Conservation (phyloP, 1,284 basidiomycete genomes). For the Malassezia dermatis region DNA sequence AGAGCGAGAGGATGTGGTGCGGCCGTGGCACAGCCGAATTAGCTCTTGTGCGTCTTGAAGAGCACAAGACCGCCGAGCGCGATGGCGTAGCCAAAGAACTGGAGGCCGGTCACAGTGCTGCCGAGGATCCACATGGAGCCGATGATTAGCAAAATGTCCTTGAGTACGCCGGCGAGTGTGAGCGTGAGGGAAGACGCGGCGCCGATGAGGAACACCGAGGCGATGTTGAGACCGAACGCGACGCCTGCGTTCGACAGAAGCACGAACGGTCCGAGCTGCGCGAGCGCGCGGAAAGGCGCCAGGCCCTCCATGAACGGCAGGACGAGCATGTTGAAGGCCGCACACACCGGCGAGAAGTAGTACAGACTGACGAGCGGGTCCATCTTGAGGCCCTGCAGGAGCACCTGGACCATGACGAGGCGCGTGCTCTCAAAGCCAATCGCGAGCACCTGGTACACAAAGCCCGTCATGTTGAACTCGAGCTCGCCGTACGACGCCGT, state of each 20-base stretch:
- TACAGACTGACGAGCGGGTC: conserved; percentile 88
- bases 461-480: conserved; percentile 73
- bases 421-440: conserved; percentile 72
- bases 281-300: conserved; percentile 68
- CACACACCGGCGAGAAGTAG: conserved; percentile 67
- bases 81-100: conserved; percentile 78
- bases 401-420: conserved; percentile 89
- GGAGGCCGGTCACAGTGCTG: conserved; percentile 65
- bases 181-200: conserved; percentile 76
- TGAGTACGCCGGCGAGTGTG: conserved; percentile 83
- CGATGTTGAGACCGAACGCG: conserved; percentile 82
- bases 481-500: conserved; percentile 78
- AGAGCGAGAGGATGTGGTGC: not conserved
- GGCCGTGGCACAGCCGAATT: conserved; percentile 2
- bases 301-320: conserved; percentile 82
- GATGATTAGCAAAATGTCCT: conserved; percentile 86
- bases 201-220: conserved; percentile 86
- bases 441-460: conserved; percentile 54
- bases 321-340: conserved; percentile 70
- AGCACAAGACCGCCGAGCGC: conserved; percentile 68
- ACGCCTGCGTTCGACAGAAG: conserved; percentile 73
- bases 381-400: conserved; percentile 88
- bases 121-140: conserved; percentile 79
- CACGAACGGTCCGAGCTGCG: conserved; percentile 63
- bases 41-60: conserved; percentile 68